Percentiles rank a stretch among this genome's conserved stretches.
These are phyloP conservation scores for Globisporangium nagaii DNA, from an alignment of 352 stramenopile genomes.

Conservation along the genomic window DNA sequence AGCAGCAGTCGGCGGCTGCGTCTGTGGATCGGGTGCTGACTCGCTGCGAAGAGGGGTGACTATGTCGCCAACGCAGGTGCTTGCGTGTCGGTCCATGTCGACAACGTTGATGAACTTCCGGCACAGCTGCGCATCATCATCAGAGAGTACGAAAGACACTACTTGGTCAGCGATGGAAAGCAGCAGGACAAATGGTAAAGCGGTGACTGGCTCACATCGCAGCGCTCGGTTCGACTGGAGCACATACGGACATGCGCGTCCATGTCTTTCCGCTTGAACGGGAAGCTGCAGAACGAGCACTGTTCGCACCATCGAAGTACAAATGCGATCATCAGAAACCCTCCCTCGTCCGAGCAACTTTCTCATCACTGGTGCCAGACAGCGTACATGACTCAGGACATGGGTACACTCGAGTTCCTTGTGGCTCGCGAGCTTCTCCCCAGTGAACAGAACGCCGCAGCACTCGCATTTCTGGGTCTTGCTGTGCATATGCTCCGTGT, in stretches of 20 bases:
- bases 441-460: constrained; percentile 26
- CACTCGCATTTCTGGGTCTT: constrained; percentile 17
- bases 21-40: background rate
- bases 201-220: constrained; percentile 32
- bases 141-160: background rate
- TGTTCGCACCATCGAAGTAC: constrained; percentile 7
- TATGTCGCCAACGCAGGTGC: constrained; percentile 6
- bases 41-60: background rate
- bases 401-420: constrained; percentile 16
- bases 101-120: constrained; percentile 41
- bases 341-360: too few species aligned
- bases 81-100: constrained; percentile 22
- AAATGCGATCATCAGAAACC: too few species aligned
- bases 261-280: constrained; percentile 42
- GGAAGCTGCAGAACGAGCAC: constrained; percentile 45
- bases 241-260: constrained; percentile 28
- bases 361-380: too few species aligned
- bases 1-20: background rate
- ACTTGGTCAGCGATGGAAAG: background rate
- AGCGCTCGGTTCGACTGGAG: constrained; percentile 45
- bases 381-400: constrained; percentile 19
- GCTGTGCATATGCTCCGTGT: constrained; percentile 18
- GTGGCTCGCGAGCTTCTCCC: constrained; percentile 17
- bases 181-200: background rate
- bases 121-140: constrained; percentile 20